Base-by-base conservation (phyloP, 768 basidiomycete species). In the Pholiota molesta region DNA sequence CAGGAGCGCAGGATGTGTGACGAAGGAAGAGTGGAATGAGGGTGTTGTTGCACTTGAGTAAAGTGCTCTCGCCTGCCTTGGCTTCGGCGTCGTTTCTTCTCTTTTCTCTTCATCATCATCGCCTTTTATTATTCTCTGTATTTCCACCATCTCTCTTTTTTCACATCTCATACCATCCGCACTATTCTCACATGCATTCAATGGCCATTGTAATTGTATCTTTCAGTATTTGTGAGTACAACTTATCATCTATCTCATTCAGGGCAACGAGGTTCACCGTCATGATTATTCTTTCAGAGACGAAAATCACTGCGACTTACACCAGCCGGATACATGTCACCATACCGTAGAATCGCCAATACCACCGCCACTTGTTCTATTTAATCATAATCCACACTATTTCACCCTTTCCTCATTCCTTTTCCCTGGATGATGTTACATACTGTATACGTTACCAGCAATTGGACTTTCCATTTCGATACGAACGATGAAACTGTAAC, bases 11-110 rank as follows among this genome's bases (percentile, higher is more conserved):
- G 92, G 92, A 16, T 78, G 73, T 59, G 80, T 92, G 19, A 77
- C 79, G 37, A 80, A 79, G 70, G 76, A 71, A 14, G 89, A 89
- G 47, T 94, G 91, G 91, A 76, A 78, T 29, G 75, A 77, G 61
- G 81, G 81, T 60, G 77, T 77, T 23, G 52, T 57, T 58, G 75
- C 75, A n/a, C 66, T 72, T 49, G 31, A 53, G 44, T 71, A 61
- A 63, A 29, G 19, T 47, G n/a, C 21, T 16, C 21, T 52, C 21
- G 37, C 52, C 42, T 42, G 23, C 53, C 53, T 31, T 60, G 26
- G 52, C 31, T 14, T 44, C 3, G 9, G n/a, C 7, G 2, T 52
- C 45, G n/a, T 29, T 57, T 49, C 33, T 23, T 51, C 17, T 42
- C 9, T 51, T 11, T 28, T 49, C 14, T 19, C n/a, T 37, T 58